Conservation (phyloP, 2,329 filamentous ascomycete species). For the Parasarocladium wereldwijsianum region DNA sequence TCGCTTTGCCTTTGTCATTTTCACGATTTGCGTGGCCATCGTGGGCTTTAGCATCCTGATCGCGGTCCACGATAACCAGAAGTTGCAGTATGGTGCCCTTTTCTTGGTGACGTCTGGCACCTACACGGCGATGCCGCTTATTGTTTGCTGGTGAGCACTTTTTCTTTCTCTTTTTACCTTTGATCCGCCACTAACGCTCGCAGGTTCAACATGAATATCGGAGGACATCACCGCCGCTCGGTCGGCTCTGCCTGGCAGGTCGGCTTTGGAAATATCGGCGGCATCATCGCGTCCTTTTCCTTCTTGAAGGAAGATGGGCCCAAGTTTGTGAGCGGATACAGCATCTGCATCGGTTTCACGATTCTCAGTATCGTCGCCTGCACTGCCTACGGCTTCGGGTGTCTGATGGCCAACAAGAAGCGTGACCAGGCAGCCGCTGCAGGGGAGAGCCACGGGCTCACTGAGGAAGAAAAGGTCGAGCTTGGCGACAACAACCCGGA, state of each 20-base stretch:
- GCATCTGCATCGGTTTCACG: slow-evolving; percentile 62
- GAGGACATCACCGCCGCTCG: slow-evolving; percentile 54
- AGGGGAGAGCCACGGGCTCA: slow-evolving; percentile 26
- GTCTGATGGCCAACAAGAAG: slow-evolving; percentile 44
- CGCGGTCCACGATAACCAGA: slow-evolving; percentile 49
- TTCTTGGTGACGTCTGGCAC: slow-evolving; percentile 70
- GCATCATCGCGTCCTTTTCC: slow-evolving; percentile 61
- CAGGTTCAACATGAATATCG: slow-evolving; percentile 70
- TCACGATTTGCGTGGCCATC: slow-evolving; percentile 57
- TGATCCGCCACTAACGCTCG: too few species aligned
- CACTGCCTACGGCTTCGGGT: slow-evolving; percentile 42
- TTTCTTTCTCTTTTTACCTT: too few species aligned
- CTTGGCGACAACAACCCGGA: slow-evolving; percentile 44
- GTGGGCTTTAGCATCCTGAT: slow-evolving; percentile 64
- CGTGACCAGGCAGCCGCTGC: slow-evolving; percentile 37
- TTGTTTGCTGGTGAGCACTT: slow-evolving; percentile 74
- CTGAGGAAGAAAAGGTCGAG: slow-evolving; percentile 46
- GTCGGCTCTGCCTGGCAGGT: slow-evolving; percentile 66
- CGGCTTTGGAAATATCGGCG: slow-evolving; percentile 66
- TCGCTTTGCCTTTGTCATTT: slow-evolving; percentile 60
- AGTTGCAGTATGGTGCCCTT: slow-evolving; percentile 62
- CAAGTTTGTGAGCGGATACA: slow-evolving; percentile 56
- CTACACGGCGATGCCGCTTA: slow-evolving; percentile 81
- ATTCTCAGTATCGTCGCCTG: slow-evolving; percentile 50
- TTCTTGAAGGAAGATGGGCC: slow-evolving; percentile 56